Conservation (phyloP, 371 early-diverging fungal genomes). For the Choanephora cucurbitarum region DNA sequence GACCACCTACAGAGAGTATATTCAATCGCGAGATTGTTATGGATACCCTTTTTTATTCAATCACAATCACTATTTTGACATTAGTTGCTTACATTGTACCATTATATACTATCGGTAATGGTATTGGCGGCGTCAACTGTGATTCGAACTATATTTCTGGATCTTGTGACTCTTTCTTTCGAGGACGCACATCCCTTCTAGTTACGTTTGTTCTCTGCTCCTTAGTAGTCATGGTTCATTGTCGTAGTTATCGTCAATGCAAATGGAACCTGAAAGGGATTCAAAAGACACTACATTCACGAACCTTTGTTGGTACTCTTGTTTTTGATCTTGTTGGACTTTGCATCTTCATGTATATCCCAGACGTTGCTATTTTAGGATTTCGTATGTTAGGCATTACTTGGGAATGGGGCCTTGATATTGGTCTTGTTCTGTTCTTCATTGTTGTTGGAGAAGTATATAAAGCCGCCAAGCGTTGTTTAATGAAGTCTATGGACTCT, state of each 20-base stretch:
- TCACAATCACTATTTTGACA: constrained; percentile 60
- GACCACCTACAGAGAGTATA: constrained; percentile 71
- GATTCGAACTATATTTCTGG: constrained; percentile 55
- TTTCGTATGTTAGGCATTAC: constrained; percentile 66
- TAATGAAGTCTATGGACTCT: constrained; percentile 34
- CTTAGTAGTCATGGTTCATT: constrained; percentile 67
- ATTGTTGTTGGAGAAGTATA: constrained; percentile 58
- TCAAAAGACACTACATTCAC: constrained; percentile 46
- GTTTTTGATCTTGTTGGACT: constrained; percentile 50
- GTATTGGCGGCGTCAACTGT: constrained; percentile 63
- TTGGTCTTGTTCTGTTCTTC: constrained; percentile 52
- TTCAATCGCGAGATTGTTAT: constrained; percentile 46
- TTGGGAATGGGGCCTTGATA: constrained; percentile 78
- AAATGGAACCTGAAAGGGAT: constrained; percentile 54
- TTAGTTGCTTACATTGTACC: constrained; percentile 60
- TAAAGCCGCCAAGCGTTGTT: constrained; percentile 35
- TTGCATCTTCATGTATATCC: constrained; percentile 68
- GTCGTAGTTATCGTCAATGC: constrained; percentile 61
- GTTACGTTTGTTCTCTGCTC: constrained; percentile 57
- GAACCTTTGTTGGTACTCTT: constrained; percentile 52
- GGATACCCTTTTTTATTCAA: constrained; percentile 31
- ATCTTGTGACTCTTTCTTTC: constrained; percentile 65
- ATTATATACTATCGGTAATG: constrained; percentile 56
- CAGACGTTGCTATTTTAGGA: constrained; percentile 61
- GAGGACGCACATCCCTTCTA: constrained; percentile 67